Base-by-base conservation (phyloP, 75 land plant species). In the Isoetes taiwanensis region DNA sequence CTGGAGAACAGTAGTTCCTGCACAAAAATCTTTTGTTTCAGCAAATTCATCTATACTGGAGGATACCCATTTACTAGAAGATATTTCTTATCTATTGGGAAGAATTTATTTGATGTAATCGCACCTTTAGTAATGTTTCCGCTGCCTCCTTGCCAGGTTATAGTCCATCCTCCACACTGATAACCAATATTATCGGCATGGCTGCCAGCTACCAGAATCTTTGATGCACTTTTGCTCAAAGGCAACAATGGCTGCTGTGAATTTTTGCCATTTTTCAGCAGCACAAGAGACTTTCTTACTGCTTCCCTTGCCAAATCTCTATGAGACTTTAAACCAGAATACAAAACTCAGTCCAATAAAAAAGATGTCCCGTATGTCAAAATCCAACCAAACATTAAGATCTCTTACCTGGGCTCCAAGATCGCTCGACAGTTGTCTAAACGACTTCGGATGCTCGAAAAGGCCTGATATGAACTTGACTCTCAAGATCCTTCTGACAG, bases 121-220 rank as follows among this genome's bases (percentile, higher is more conserved):
- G n/a, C n/a, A 70, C 74, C 74, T 59, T 27, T 62, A 6, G 75
- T 72, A 25, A 28, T 68, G 62, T 83, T 83, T 2, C 84, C 88
- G 33, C 48, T 38, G 3, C 28, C 43, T 24, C 91, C 91, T 60
- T 86, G 91, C 91, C 91, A 86, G 34, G 59, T 29, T 2, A 80
- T 77, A 26, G 88, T 86, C 91, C 91, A 86, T 23, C 91, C 91
- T 1, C 91, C 91, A 67, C 91, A 86, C 57, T 86, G 91, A 34
- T 68, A 65, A 26, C 91, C 91, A 33, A 86, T 57, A 34, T 86
- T 74, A 54, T 86, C 58, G 5, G 91, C 88, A 59, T 86, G 91
- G 21, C 57, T 69, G n/a, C 91, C 91, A n/a, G 83, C 84, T 20
- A 86, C 88, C 3, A 86, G 78, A 23, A 86, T 86, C 46, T 71